A percentile compares a stretch with the other conserved stretches of the same genome.
phyloP scores from a whole-genome alignment of 352 stramenopile species.

The Phytophthora sp. region DNA sequence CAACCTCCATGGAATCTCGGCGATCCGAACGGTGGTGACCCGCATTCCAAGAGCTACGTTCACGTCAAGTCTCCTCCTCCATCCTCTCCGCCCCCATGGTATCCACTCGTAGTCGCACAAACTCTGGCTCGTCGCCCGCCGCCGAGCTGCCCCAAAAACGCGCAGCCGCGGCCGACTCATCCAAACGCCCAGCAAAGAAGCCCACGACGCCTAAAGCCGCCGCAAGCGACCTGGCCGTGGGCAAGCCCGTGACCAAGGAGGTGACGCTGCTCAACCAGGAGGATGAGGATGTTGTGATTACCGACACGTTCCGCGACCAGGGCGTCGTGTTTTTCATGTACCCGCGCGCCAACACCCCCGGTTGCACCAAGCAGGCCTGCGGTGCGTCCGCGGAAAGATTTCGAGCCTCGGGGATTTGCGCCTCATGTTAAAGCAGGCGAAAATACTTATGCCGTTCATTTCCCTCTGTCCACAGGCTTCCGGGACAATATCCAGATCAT shows the following conservation, averaged over 20 bases:
- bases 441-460: conserved; percentile 10
- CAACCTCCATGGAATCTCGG: conserved; percentile 28
- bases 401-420: not conserved
- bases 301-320: conserved; percentile 76
- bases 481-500: conserved; percentile 86
- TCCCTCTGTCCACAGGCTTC: conserved; percentile 58
- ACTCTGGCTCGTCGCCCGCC: conserved; percentile 27
- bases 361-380: conserved; percentile 90
- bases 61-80: not conserved
- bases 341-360: conserved; percentile 83
- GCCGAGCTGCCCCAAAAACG: conserved; percentile 42
- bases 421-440: conserved; percentile 15
- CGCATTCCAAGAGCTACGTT: conserved; percentile 26
- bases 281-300: conserved; percentile 55
- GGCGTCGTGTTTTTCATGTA: conserved; percentile 92
- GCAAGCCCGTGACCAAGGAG: conserved; percentile 58
- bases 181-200: conserved; percentile 56
- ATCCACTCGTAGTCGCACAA: conserved; percentile 61
- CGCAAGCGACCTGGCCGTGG: conserved; percentile 61
- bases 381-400: conserved; percentile 44
- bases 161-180: conserved; percentile 22
- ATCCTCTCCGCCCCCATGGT: conserved; percentile 43
- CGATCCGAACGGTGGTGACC: conserved; percentile 16
- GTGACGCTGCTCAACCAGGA: conserved; percentile 82
- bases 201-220: conserved; percentile 39